Evolutionary conservation across 2,329 filamentous ascomycete genomes (phyloP), one percentile per base, ranked within the genome.

Genomic region (Exophiala oligosperma): DNA sequence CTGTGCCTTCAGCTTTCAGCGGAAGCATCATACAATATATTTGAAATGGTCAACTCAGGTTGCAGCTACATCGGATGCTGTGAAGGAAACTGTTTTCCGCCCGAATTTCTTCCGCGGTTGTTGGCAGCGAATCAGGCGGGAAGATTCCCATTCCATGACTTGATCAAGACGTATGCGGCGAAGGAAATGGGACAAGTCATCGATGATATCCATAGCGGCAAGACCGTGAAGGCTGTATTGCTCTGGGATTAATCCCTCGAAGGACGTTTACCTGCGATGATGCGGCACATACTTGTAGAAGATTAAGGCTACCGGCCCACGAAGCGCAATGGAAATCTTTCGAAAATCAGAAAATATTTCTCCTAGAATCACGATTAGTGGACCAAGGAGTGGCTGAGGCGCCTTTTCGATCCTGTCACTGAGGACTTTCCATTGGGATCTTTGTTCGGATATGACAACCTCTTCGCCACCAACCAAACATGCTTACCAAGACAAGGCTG

Each of bases 61-160:
- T 62, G 58, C 43, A 59, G 49, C 35, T 67, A 67, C 43, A 26
- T 63, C 26, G 65, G 65, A 6, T 64, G 64, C 40, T 59, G 61
- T 32, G 61, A 66, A 40, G 65, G 65, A 24, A 62, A 66, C 21
- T 61, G 57, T 41, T 64, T 62, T 44, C 65, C 65, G 23, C 63
- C 61, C 44, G 60, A 63, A 46, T 66, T 67, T 44, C 46, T 66
- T 14, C 65, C 65, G 37, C 46, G 57, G 21, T 41, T 66, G 29
- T 48, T 67, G 46, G 52, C 53, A 12, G 62, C 62, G 14, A 50
- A 62, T 17, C 41, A 61, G 40, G 70, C 77, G 43, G 79, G 78
- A 6, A 74, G 70, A 60, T 77, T 82, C 48, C 79, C 79, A 0
- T 70, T 80, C 46, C 72, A 81, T 26, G 75, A 74, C 64, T 57